Evolutionary conservation across 2,329 filamentous ascomycete species (phyloP).

Genomic region (Trichophyton equinum): DNA sequence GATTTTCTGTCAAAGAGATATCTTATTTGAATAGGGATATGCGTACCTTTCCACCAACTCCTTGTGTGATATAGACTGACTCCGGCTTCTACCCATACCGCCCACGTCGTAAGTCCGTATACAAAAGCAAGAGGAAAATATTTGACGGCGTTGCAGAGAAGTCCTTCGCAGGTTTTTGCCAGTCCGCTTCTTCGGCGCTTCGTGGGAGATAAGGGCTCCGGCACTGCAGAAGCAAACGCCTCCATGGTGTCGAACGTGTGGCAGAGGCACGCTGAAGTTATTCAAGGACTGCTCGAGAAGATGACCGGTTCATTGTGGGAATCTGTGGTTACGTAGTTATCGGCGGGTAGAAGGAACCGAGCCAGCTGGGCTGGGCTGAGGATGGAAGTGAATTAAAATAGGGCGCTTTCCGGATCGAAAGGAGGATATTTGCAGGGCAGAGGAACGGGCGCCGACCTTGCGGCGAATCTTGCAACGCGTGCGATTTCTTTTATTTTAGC

Average conservation of each 20-base stretch:
- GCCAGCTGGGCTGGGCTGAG: not conserved
- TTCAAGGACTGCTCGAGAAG: not conserved
- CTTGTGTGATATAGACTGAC: slow-evolving; percentile 51
- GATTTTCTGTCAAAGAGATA: not conserved
- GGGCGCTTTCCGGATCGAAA: no score
- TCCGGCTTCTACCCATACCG: slow-evolving; percentile 68
- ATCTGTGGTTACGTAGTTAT: not conserved
- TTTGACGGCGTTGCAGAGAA: slow-evolving; percentile 64
- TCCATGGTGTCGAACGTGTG: slow-evolving; percentile 21
- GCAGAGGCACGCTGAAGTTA: not conserved
- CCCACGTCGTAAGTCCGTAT: slow-evolving; percentile 85
- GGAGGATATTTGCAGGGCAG: no score
- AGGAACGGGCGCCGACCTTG: not conserved
- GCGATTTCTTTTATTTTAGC: not conserved
- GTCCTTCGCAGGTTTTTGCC: slow-evolving; percentile 54
- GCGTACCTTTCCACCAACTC: slow-evolving; percentile 35
- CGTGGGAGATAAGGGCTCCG: slow-evolving; percentile 25
- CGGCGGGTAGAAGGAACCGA: not conserved
- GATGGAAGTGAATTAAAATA: not conserved
- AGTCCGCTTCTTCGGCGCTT: slow-evolving; percentile 32
- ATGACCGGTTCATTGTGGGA: not conserved
- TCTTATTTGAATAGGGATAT: not conserved
- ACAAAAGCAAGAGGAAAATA: slow-evolving; percentile 86
- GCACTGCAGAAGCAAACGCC: slow-evolving; percentile 24
- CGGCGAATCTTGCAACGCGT: not conserved